Evolutionary conservation across 176 grass and related monocot species (phyloP), one percentile per base, ranked within the genome.

Genomic region (Bothriochloa decipiens): DNA sequence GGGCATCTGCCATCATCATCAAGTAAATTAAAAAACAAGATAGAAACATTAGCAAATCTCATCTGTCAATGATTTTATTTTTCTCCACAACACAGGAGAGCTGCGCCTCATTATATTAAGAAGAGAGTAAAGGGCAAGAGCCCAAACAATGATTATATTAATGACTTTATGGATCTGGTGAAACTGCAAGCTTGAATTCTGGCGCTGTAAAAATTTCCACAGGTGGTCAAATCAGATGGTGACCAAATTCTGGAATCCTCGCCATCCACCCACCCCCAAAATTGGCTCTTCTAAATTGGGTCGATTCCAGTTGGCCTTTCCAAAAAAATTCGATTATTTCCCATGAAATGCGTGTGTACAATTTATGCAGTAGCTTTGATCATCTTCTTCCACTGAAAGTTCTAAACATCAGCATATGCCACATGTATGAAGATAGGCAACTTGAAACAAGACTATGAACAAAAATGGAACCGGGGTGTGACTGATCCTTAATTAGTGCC

Each of bases 41-140:
- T 16, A 58, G 33, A 65, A 90, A 82, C 26, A 82, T 47, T 29
- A 72, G 70, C n/a, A n/a, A n/a, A n/a, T n/a, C n/a, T n/a, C n/a
- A n/a, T n/a, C n/a, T n/a, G n/a, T n/a, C n/a, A n/a, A n/a, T n/a
- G n/a, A n/a, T n/a, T n/a, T n/a, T n/a, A n/a, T n/a, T n/a, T n/a
- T n/a, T n/a, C n/a, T n/a, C n/a, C n/a, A n/a, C n/a, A n/a, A n/a
- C n/a, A n/a, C n/a, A n/a, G n/a, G n/a, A n/a, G n/a, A n/a, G n/a
- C n/a, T n/a, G n/a, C n/a, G n/a, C n/a, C n/a, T n/a, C n/a, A n/a
- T n/a, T n/a, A n/a, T n/a, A n/a, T n/a, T n/a, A n/a, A n/a, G n/a
- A n/a, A n/a, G n/a, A n/a, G n/a, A n/a, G n/a, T n/a, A n/a, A n/a
- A n/a, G n/a, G n/a, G n/a, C n/a, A n/a, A n/a, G n/a, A n/a, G n/a